phyloP scores from a whole-genome alignment of 805 yeast species.

The Metschnikowia arizonensis region DNA sequence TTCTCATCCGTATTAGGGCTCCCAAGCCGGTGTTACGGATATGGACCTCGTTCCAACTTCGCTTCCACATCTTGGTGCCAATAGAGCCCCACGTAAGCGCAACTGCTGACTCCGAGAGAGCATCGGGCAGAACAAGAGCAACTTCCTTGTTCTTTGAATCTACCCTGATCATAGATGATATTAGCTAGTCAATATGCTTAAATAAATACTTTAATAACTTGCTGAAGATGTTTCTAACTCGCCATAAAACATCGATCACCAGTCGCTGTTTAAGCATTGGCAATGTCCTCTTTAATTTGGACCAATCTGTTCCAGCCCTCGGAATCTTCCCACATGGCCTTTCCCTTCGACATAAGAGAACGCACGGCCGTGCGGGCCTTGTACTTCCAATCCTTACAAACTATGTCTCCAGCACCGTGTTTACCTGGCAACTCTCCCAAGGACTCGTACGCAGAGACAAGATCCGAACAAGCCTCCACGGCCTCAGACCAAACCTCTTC shows the following conservation, averaged over 20 bases:
- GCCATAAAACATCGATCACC: background rate
- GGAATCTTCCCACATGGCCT: slow-evolving; percentile 71
- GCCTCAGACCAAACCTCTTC: slow-evolving; percentile 72
- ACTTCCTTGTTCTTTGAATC: slow-evolving; percentile 15
- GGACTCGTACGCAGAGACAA: slow-evolving; percentile 81
- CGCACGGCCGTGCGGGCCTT: slow-evolving; percentile 72
- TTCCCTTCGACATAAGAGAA: slow-evolving; percentile 75
- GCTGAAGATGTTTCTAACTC: background rate
- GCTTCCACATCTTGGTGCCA: slow-evolving; percentile 13
- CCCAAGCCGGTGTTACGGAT: slow-evolving; percentile 8
- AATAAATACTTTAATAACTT: background rate
- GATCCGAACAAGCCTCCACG: slow-evolving; percentile 70
- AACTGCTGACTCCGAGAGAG: slow-evolving; percentile 8
- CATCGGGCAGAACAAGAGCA: slow-evolving; percentile 14
- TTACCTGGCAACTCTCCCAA: slow-evolving; percentile 82
- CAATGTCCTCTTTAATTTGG: slow-evolving; percentile 46
- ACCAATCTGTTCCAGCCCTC: slow-evolving; percentile 69
- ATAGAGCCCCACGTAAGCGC: slow-evolving; percentile 6
- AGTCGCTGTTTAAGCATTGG: slow-evolving; percentile 4
- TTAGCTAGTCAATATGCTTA: slow-evolving; percentile 3
- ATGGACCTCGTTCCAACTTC: slow-evolving; percentile 7
- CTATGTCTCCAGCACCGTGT: slow-evolving; percentile 75
- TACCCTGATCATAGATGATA: slow-evolving; percentile 16
- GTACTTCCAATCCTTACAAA: slow-evolving; percentile 89
- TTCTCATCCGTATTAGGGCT: slow-evolving; percentile 5